Evolutionary conservation across 2,329 filamentous ascomycete species (phyloP), one percentile per base, ranked within the genome.

Genomic region (Xenoacremonium recifei): DNA sequence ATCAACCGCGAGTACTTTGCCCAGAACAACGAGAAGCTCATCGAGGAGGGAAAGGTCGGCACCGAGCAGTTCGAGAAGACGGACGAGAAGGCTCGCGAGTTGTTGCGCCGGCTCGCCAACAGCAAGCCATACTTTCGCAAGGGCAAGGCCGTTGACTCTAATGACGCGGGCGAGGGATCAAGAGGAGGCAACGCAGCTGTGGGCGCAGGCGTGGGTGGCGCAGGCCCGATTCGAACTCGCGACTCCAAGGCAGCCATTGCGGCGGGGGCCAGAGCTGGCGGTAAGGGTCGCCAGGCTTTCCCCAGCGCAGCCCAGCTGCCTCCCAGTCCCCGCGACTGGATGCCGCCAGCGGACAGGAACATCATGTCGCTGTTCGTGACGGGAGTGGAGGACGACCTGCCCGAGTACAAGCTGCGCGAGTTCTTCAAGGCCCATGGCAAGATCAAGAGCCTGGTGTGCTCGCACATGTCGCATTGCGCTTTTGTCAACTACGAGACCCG

Each of bases 1-100:
- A 89, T 99, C 66, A 99, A 99, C 70, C 76, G 93, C 55, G 91
- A 99, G 68, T 99, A 93, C 68, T 99, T 95, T 66, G 93, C 93
- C 12, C 93, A 99, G 64, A 93, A 97, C 62, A 91, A 97, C 66
- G 92, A 97, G 70, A 87, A 85, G 59, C 89, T 95, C 47, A 90
- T 99, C 37, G 91, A 97, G 60, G 91, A 97, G 55, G 93, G 93
- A 3, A 77, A 87, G 50, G 88, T 85, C 6, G 86, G 84, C 13
- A 76, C 89, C 7, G 93, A 97, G 62, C 90, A 88, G 53, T 97
- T 96, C 62, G 90, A 95, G 50, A 95, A 96, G 75, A 93, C 92
- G 2, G 93, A 99, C 58, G 92, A 97, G 62, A 97, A 97, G 68
- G 93, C 91, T 3, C 79, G 92, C 43, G 93, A 99, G 55, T 71